Evolutionary conservation across 2,329 filamentous ascomycete genomes (phyloP).

Genomic region (Fusarium praegraminearum): DNA sequence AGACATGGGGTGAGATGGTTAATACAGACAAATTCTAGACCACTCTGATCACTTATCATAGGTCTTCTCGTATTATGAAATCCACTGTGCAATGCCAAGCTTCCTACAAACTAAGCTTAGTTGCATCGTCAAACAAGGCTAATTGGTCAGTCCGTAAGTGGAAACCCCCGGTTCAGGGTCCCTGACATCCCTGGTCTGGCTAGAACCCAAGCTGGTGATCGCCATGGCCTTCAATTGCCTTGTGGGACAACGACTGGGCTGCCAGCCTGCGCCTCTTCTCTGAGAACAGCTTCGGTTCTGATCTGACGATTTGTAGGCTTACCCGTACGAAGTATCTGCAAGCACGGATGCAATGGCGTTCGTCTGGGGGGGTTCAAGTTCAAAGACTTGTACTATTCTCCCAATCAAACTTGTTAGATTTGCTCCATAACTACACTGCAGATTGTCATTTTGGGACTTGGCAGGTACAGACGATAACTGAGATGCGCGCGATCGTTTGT

Average conservation of each 20-base stretch:
- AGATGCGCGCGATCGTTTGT: background rate
- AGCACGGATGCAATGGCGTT: background rate
- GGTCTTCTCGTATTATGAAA: conserved; percentile 26
- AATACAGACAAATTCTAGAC: conserved; percentile 22
- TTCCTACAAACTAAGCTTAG: conserved; percentile 11
- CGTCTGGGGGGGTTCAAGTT: background rate
- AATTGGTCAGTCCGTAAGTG: conserved; percentile 29
- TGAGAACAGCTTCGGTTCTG: conserved; percentile 19
- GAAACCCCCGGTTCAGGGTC: conserved; percentile 27
- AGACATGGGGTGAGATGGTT: conserved; percentile 5
- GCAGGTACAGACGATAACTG: conserved; percentile 19
- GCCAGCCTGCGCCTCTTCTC: conserved; percentile 1
- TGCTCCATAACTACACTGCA: background rate
- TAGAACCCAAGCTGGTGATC: conserved; percentile 30
- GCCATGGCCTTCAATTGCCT: conserved; percentile 17
- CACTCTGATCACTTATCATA: conserved; percentile 9
- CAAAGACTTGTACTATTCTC: background rate
- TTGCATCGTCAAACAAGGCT: background rate
- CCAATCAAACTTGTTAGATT: background rate
- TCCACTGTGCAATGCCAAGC: conserved; percentile 23
- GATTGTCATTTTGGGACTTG: conserved; percentile 6
- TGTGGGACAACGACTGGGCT: conserved; percentile 20
- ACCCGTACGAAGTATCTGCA: background rate
- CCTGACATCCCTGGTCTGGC: conserved; percentile 7
- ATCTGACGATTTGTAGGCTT: conserved; percentile 8